phyloP scores from a whole-genome alignment of 192 early-diverging fungal species.

The Obelidium mucronatum region DNA sequence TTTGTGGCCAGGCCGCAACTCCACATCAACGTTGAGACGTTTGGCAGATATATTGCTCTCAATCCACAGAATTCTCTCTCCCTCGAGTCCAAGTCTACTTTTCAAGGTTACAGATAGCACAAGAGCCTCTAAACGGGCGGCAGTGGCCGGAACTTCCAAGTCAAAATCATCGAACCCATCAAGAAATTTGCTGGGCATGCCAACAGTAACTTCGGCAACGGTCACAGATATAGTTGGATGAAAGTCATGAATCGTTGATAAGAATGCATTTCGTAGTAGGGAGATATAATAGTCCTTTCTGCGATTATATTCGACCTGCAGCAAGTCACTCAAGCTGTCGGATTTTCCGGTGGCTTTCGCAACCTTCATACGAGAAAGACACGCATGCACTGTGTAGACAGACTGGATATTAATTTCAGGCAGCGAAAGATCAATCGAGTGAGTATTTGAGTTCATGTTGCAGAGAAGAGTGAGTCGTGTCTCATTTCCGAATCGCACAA shows the following conservation, averaged over 20 bases:
- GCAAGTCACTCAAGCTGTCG: background rate
- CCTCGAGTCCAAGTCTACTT: background rate
- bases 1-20: background rate
- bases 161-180: slow-evolving; percentile 27
- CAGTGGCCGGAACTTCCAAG: slow-evolving; percentile 12
- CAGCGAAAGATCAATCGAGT: slow-evolving; percentile 5
- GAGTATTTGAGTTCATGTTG: slow-evolving; percentile 4
- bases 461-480: background rate
- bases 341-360: background rate
- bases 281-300: slow-evolving; percentile 29
- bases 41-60: background rate
- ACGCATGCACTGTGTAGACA: background rate
- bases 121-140: background rate
- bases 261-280: slow-evolving; percentile 21
- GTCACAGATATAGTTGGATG: background rate
- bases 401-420: slow-evolving; percentile 11
- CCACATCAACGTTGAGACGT: slow-evolving; percentile 3
- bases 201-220: background rate
- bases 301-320: slow-evolving; percentile 5
- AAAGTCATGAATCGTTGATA: slow-evolving; percentile 28
- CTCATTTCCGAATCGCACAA: background rate
- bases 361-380: background rate
- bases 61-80: slow-evolving; percentile 21
- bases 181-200: background rate
- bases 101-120: background rate